A percentile compares a stretch with the other conserved stretches of the same genome.
Evolutionary conservation across 495 filamentous ascomycete genomes (phyloP).

Genomic region (Tuber melanosporum): DNA sequence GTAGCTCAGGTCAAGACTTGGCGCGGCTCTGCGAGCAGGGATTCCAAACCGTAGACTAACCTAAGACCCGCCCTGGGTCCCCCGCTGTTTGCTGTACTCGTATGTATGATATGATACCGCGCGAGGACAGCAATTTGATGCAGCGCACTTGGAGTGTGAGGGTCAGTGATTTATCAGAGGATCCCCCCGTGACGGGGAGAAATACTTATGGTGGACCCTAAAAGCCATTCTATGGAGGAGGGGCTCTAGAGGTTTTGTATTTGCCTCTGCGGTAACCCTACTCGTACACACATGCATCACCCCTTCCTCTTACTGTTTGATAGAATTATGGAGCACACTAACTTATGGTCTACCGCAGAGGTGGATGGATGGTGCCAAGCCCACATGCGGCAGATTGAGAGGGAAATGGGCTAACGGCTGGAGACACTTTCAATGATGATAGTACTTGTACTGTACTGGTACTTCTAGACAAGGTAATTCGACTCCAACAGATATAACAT

Average conservation of each 20-base stretch:
- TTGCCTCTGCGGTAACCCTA: neutral
- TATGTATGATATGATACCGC: neutral
- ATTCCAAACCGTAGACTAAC: neutral
- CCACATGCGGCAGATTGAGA: neutral
- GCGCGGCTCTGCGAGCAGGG: neutral
- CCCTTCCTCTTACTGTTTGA: neutral
- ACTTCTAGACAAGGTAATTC: neutral
- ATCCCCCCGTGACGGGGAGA: neutral
- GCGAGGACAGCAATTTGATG: neutral
- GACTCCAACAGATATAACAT: neutral
- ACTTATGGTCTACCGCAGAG: too few relatives aligned
- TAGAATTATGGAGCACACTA: neutral
- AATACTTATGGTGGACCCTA: neutral
- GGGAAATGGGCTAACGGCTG: neutral
- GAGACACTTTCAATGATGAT: neutral
- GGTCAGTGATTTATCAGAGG: neutral
- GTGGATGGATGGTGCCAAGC: too few relatives aligned
- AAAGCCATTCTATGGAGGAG: neutral
- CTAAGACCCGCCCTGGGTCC: neutral
- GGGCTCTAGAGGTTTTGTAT: neutral
- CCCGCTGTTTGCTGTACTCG: too few relatives aligned
- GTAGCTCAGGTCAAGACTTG: neutral
- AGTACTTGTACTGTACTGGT: neutral
- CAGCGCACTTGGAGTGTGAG: neutral
- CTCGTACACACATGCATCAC: neutral